phyloP scores from a whole-genome alignment of 2,329 filamentous ascomycete species.

The Pyricularia sp. region DNA sequence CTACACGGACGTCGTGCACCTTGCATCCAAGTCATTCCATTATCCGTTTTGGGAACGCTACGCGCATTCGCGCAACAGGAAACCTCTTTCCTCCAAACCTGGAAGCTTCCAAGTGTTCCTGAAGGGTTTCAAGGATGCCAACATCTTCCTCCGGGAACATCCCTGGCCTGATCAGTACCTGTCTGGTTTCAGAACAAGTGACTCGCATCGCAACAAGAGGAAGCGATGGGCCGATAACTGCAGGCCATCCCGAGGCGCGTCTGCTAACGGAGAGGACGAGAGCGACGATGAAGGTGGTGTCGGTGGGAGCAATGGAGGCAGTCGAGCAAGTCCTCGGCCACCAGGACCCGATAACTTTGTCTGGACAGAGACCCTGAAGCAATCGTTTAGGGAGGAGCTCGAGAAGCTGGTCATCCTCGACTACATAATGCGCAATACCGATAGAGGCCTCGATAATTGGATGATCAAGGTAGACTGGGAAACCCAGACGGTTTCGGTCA shows the following conservation, averaged over 20 bases:
- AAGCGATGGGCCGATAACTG: slow-evolving; percentile 73
- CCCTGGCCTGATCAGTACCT: slow-evolving; percentile 90
- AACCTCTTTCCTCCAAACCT: slow-evolving; percentile 73
- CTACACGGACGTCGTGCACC: slow-evolving; percentile 86
- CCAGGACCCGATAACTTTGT: slow-evolving; percentile 47
- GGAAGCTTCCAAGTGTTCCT: slow-evolving; percentile 97
- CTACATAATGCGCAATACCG: slow-evolving; percentile 98
- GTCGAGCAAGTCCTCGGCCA: slow-evolving; percentile 19
- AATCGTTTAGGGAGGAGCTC: slow-evolving; percentile 85
- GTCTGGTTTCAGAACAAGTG: slow-evolving; percentile 54
- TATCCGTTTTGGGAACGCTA: slow-evolving; percentile 96
- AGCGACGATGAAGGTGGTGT: slow-evolving; percentile 34
- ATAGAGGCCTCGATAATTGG: slow-evolving; percentile 95
- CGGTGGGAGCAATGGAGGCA: background rate
- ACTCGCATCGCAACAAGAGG: slow-evolving; percentile 54
- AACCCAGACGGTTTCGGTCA: slow-evolving; percentile 69
- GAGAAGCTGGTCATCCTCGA: slow-evolving; percentile 96
- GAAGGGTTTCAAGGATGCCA: slow-evolving; percentile 94
- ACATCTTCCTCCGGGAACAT: slow-evolving; percentile 84
- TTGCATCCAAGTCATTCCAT: slow-evolving; percentile 94
- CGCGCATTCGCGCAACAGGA: slow-evolving; percentile 77
- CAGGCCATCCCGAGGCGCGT: slow-evolving; percentile 43
- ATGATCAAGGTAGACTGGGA: slow-evolving; percentile 96
- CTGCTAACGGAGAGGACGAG: slow-evolving; percentile 44
- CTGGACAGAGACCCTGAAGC: slow-evolving; percentile 82